These are phyloP conservation scores for Saprolegnia parasitica DNA, from an alignment of 352 stramenopile species.

Conservation along the genomic window DNA sequence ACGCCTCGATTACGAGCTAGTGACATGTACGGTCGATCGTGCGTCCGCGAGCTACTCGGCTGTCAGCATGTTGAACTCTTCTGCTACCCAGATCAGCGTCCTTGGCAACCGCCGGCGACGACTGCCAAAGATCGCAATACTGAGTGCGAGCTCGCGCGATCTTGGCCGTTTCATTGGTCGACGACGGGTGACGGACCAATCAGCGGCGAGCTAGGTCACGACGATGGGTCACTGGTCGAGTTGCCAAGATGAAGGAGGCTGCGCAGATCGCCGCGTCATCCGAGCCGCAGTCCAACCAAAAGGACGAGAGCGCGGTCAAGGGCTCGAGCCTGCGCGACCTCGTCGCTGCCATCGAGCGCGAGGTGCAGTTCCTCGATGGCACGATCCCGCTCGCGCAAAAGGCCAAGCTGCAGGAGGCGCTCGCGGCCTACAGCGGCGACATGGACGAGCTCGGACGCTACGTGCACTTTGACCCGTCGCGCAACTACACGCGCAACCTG, in stretches of 20 bases:
- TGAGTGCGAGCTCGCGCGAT: neutral
- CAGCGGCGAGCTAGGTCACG: neutral
- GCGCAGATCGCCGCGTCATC: neutral
- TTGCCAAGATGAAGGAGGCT: neutral
- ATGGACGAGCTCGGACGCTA: conserved; percentile 69
- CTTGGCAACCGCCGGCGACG: neutral
- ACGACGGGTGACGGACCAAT: neutral
- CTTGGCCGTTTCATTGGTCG: neutral
- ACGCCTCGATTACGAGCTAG: no score
- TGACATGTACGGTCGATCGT: no score
- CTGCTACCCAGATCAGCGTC: no score
- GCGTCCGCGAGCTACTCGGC: no score
- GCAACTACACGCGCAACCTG: conserved; percentile 93
- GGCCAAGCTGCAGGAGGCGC: conserved; percentile 14
- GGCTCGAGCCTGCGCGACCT: conserved; percentile 19
- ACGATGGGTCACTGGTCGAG: neutral
- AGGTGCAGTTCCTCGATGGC: conserved; percentile 12
- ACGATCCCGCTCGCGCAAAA: conserved; percentile 17
- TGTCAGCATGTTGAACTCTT: no score
- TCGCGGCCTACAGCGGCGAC: conserved; percentile 37
- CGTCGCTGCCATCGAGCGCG: conserved; percentile 17
- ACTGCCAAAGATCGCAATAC: neutral
- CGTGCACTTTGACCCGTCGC: conserved; percentile 71
- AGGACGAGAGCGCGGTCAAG: neutral
- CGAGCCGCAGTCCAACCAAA: neutral